A percentile compares a stretch with the other conserved stretches of the same genome.
These are phyloP conservation scores for Nemania serpens DNA, from an alignment of 2,329 filamentous ascomycete genomes.

Conservation along the genomic window DNA sequence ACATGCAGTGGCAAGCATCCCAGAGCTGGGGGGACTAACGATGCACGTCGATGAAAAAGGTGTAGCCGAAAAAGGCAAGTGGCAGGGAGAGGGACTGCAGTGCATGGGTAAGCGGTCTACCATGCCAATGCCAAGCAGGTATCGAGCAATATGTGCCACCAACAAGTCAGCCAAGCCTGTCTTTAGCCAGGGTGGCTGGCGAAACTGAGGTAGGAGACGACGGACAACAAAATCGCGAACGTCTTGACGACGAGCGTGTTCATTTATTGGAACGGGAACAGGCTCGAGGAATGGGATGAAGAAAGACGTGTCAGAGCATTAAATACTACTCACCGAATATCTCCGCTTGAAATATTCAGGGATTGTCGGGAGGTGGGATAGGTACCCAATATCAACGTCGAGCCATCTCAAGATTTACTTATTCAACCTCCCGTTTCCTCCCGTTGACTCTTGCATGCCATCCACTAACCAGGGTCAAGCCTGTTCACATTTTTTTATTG, in stretches of 20 bases:
- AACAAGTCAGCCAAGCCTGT: constrained; percentile 17
- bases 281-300: constrained; percentile 2
- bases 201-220: constrained; percentile 6
- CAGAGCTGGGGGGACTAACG: constrained; percentile 24
- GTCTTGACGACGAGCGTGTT: neutral
- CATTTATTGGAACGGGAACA: constrained; percentile 1
- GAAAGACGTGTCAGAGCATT: neutral
- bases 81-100: constrained; percentile 29
- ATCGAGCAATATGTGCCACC: constrained; percentile 15
- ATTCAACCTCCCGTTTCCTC: constrained; percentile 11
- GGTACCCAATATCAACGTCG: constrained; percentile 2
- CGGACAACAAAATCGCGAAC: constrained; percentile 12
- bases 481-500: too few relatives aligned
- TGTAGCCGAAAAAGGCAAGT: constrained; percentile 34
- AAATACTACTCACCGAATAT: constrained; percentile 1
- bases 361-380: neutral
- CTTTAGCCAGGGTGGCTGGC: constrained; percentile 15
- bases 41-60: constrained; percentile 39
- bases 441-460: constrained; percentile 23
- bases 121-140: constrained; percentile 28
- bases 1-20: neutral
- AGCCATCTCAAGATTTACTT: constrained; percentile 13
- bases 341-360: neutral
- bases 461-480: constrained; percentile 33
- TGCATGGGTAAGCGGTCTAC: constrained; percentile 20